phyloP scores from a whole-genome alignment of 2,329 filamentous ascomycete species.

The Magnaporthiopsis poae region DNA sequence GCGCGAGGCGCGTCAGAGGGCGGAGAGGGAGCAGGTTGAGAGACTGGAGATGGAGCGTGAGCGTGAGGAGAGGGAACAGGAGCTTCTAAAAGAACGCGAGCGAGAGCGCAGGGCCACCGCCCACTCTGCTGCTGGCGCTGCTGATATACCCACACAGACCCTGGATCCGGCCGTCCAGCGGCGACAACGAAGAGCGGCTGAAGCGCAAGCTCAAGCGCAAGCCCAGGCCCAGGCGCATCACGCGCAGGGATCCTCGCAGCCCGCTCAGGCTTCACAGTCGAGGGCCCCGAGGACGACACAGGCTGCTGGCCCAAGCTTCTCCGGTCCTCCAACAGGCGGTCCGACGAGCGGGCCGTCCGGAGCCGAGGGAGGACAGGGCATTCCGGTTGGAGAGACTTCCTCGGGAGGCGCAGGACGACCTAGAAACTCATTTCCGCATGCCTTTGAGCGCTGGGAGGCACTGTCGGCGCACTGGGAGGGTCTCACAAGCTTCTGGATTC shows the following conservation, averaged over 20 bases:
- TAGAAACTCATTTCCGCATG: constrained; percentile 78
- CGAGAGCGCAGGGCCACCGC: constrained; percentile 28
- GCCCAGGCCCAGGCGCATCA: constrained; percentile 7
- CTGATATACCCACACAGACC: constrained; percentile 22
- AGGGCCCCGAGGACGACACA: constrained; percentile 1
- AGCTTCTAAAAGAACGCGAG: constrained; percentile 28
- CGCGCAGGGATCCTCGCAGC: not conserved
- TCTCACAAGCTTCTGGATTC: constrained; percentile 93
- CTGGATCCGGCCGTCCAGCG: constrained; percentile 25
- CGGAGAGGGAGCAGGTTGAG: constrained; percentile 56
- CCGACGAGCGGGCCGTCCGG: constrained; percentile 3
- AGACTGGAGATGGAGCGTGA: constrained; percentile 48
- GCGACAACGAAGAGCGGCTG: constrained; percentile 25
- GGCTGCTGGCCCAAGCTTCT: constrained; percentile 8
- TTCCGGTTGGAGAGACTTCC: constrained; percentile 24
- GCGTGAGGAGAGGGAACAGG: constrained; percentile 25
- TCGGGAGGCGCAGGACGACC: constrained; percentile 27
- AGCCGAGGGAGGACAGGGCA: not conserved
- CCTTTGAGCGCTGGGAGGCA: constrained; percentile 95
- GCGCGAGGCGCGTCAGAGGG: constrained; percentile 61
- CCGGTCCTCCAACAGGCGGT: constrained; percentile 6
- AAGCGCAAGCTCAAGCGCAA: constrained; percentile 10
- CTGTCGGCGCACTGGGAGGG: constrained; percentile 97
- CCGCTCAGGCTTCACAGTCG: constrained; percentile 10
- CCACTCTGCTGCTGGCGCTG: constrained; percentile 25